Evolutionary conservation across 495 filamentous ascomycete genomes (phyloP).

Genomic region (Parachaetomium inaequale): DNA sequence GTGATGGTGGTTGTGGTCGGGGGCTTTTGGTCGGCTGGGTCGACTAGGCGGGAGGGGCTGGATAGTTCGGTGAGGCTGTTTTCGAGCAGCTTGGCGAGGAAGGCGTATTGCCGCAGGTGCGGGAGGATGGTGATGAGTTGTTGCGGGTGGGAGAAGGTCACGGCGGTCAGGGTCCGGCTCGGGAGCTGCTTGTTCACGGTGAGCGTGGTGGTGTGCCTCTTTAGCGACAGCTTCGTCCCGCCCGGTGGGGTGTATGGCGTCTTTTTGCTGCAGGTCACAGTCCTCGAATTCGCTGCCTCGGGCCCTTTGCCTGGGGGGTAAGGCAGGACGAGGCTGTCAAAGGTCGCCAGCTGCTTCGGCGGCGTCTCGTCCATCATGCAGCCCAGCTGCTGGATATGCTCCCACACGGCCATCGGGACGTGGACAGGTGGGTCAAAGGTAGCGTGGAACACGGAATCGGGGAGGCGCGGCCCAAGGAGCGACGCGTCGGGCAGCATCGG

Average conservation of each 20-base stretch:
- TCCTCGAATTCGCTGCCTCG: slow-evolving; percentile 40
- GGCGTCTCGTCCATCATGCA: slow-evolving; percentile 45
- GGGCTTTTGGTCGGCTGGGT: slow-evolving; percentile 21
- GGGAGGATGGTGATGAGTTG: slow-evolving; percentile 78
- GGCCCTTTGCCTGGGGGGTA: slow-evolving; percentile 32
- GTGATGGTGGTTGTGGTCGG: slow-evolving; percentile 3
- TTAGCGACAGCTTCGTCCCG: slow-evolving; percentile 35
- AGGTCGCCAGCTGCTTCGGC: slow-evolving; percentile 55
- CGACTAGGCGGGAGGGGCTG: neutral
- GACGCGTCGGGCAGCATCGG: slow-evolving; percentile 24
- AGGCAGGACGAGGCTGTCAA: slow-evolving; percentile 65
- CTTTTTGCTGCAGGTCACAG: slow-evolving; percentile 37
- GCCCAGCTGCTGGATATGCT: slow-evolving; percentile 64
- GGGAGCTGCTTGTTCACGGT: slow-evolving; percentile 66
- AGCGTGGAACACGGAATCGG: slow-evolving; percentile 77
- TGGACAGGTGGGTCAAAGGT: slow-evolving; percentile 80
- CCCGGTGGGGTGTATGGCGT: slow-evolving; percentile 33
- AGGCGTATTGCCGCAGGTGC: slow-evolving; percentile 69
- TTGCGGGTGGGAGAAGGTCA: slow-evolving; percentile 83
- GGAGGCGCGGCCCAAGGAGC: slow-evolving; percentile 48
- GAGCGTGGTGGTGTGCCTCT: slow-evolving; percentile 64
- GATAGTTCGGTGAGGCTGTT: slow-evolving; percentile 49
- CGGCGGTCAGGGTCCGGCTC: slow-evolving; percentile 61
- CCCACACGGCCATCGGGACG: slow-evolving; percentile 63
- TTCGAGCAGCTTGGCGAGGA: slow-evolving; percentile 60